Percentiles rank a stretch among this genome's conserved stretches.
These are phyloP conservation scores for Tilletia walkeri DNA, from an alignment of 1,284 basidiomycete species.

Conservation along the genomic window DNA sequence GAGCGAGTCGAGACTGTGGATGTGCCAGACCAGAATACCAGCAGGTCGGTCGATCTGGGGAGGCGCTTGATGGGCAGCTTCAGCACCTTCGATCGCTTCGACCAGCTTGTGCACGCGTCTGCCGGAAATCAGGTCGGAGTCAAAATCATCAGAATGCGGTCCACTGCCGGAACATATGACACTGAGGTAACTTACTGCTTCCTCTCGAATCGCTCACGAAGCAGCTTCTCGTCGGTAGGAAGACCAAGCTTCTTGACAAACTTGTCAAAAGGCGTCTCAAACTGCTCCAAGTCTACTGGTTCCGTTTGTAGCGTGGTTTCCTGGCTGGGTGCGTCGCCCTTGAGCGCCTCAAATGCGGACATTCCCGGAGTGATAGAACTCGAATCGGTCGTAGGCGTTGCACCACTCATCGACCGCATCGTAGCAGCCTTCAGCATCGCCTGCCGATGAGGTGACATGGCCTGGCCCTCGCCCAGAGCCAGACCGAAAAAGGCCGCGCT, in stretches of 20 bases:
- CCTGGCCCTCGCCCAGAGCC: constrained; percentile 31
- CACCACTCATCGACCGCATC: neutral
- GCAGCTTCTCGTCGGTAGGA: constrained; percentile 39
- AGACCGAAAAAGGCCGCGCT: constrained; percentile 45
- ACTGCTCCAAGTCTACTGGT: constrained; percentile 17
- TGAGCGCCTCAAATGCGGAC: neutral
- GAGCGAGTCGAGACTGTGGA: constrained; percentile 42
- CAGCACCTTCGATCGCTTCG: constrained; percentile 37
- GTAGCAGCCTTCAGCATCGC: constrained; percentile 32
- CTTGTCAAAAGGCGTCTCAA: constrained; percentile 44
- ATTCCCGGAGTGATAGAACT: neutral
- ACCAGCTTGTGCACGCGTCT: constrained; percentile 36
- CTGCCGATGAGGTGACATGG: constrained; percentile 28
- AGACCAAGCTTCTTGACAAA: constrained; percentile 42
- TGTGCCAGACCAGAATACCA: constrained; percentile 49
- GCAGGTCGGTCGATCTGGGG: constrained; percentile 32
- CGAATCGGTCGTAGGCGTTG: constrained; percentile 24
- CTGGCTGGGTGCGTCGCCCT: neutral
- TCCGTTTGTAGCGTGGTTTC: neutral
- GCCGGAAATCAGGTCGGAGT: neutral
- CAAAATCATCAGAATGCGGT: neutral
- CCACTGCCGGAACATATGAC: neutral
- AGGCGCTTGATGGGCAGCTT: constrained; percentile 33
- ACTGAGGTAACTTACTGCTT: constrained; percentile 29
- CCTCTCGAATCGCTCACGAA: constrained; percentile 32